A percentile compares a stretch with the other conserved stretches of the same genome.
phyloP scores from a whole-genome alignment of 2,329 filamentous ascomycete species.

The Exophiala sp. region DNA sequence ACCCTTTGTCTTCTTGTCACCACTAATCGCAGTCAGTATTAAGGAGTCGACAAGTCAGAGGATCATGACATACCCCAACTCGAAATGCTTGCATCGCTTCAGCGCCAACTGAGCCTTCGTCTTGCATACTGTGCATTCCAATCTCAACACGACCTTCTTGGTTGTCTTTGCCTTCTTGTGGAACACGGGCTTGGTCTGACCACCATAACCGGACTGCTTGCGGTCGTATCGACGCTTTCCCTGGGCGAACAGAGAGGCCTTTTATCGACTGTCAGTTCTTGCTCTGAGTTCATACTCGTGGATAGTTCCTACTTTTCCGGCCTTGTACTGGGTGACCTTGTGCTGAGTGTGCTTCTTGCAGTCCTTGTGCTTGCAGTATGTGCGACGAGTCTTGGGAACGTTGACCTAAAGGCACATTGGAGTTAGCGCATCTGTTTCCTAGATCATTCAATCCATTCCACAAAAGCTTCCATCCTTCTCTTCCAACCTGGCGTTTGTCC shows the following conservation, averaged over 20 bases:
- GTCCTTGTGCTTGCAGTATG: constrained; percentile 95
- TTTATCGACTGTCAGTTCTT: constrained; percentile 13
- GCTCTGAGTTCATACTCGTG: constrained; percentile 28
- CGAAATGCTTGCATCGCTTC: constrained; percentile 99
- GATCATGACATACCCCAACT: constrained; percentile 73
- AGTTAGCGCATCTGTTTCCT: constrained; percentile 12
- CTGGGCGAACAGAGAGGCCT: constrained; percentile 93
- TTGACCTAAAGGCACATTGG: constrained; percentile 64
- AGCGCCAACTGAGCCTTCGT: constrained; percentile 94
- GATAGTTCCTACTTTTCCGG: constrained; percentile 67
- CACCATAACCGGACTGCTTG: constrained; percentile 99
- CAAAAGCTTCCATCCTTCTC: background rate
- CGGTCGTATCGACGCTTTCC: constrained; percentile 99
- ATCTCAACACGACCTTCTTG: constrained; percentile 98
- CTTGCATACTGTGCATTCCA: constrained; percentile 92
- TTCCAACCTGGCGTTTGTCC: too few relatives aligned
- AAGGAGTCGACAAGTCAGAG: background rate
- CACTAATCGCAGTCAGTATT: constrained; percentile 54
- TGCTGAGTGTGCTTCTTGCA: constrained; percentile 91
- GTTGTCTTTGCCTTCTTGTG: constrained; percentile 99
- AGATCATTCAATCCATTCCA: background rate
- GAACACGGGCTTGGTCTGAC: constrained; percentile 99
- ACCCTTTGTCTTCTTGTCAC: constrained; percentile 99
- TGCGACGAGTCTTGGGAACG: constrained; percentile 96
- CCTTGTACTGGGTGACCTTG: constrained; percentile 96